These are phyloP conservation scores for Cenchrus americanus DNA, from an alignment of 176 grass and related monocot genomes.

Conservation along the genomic window DNA sequence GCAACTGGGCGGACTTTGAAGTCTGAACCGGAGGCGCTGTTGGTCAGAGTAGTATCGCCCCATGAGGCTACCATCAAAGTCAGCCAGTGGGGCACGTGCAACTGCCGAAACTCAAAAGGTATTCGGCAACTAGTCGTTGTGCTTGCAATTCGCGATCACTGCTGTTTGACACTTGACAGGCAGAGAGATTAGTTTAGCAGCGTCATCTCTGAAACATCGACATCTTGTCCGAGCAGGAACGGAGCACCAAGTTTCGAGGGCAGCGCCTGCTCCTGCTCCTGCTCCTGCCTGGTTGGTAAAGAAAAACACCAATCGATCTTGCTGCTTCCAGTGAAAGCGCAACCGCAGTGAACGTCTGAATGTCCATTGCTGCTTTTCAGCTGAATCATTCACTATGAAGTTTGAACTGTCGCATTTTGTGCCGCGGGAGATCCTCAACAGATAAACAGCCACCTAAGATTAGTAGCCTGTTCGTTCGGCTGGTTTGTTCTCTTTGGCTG, in stretches of 20 bases:
- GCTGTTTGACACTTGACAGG: slow-evolving; percentile 26
- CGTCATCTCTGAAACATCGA: neutral
- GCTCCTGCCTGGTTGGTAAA: too few relatives aligned
- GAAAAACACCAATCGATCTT: too few relatives aligned
- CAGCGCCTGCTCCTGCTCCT: neutral
- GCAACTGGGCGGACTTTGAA: neutral
- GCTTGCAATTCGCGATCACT: slow-evolving; percentile 13
- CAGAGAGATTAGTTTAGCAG: slow-evolving; percentile 18
- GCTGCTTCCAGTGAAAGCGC: too few relatives aligned
- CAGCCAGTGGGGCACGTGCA: neutral
- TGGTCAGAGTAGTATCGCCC: neutral
- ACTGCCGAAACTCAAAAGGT: neutral
- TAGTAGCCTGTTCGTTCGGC: too few relatives aligned
- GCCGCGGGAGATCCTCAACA: neutral
- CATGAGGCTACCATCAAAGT: neutral
- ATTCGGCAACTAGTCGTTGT: neutral
- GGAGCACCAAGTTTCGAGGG: neutral
- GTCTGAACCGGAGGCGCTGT: neutral
- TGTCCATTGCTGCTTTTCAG: neutral
- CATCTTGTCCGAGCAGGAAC: neutral
- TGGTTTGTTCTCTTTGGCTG: too few relatives aligned
- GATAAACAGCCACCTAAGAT: neutral
- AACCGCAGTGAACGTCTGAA: neutral
- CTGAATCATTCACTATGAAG: neutral
- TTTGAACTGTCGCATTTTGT: neutral